A percentile compares a stretch with the other conserved stretches of the same genome.
Evolutionary conservation across 768 basidiomycete species (phyloP).

Genomic region (Candolleomyces aberdarensis): DNA sequence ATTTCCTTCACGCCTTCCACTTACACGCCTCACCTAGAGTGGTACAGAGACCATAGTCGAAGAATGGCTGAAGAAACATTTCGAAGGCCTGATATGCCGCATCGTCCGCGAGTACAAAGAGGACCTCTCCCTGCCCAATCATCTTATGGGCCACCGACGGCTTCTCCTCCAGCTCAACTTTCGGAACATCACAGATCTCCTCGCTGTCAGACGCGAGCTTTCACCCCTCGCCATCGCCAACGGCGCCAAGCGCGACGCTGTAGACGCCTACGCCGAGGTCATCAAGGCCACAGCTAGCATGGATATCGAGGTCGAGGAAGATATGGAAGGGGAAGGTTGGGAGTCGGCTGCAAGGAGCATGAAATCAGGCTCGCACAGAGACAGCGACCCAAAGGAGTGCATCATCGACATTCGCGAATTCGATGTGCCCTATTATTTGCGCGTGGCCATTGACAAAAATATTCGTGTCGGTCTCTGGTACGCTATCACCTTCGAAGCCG

Average conservation of each 20-base stretch:
- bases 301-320: conserved; percentile 56
- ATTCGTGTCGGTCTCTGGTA: conserved; percentile 99
- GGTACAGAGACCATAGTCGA: conserved; percentile 89
- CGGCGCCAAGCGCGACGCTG: conserved; percentile 87
- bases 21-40: conserved; percentile 28
- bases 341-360: neutral
- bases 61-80: conserved; percentile 93
- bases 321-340: conserved; percentile 15
- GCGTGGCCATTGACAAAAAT: conserved; percentile 99
- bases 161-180: conserved; percentile 88
- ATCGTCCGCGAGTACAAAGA: conserved; percentile 85
- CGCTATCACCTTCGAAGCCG: conserved; percentile 75
- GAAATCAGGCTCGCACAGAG: conserved; percentile 32
- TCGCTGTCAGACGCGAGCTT: conserved; percentile 82
- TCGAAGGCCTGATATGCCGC: conserved; percentile 81
- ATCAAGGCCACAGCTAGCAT: conserved; percentile 71
- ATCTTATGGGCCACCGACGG: conserved; percentile 91
- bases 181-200: conserved; percentile 89
- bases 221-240: conserved; percentile 89
- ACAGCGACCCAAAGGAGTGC: conserved; percentile 84
- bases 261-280: conserved; percentile 97
- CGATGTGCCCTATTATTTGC: conserved; percentile 96
- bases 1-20: neutral
- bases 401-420: conserved; percentile 95
- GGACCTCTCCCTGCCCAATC: conserved; percentile 93